phyloP scores from a whole-genome alignment of 805 yeast species.

The Barnettozyma siamensis region DNA sequence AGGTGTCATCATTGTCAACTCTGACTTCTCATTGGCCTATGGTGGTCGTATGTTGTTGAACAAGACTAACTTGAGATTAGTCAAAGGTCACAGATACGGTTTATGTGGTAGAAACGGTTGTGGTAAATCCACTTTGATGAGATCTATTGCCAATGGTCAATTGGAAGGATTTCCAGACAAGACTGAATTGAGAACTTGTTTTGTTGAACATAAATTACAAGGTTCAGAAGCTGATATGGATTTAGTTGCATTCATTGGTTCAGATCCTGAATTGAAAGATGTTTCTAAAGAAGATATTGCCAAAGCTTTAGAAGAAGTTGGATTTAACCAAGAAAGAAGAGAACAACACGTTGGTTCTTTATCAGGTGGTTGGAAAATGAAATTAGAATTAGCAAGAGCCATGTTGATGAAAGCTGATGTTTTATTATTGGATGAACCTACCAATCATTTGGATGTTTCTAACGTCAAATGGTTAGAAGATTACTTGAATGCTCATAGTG shows the following conservation, averaged over 20 bases:
- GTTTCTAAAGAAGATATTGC: constrained; percentile 70
- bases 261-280: constrained; percentile 71
- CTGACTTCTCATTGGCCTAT: constrained; percentile 93
- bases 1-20: constrained; percentile 86
- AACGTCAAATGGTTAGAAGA: constrained; percentile 94
- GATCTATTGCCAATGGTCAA: constrained; percentile 94
- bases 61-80: constrained; percentile 80
- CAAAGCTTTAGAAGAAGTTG: constrained; percentile 73
- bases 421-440: constrained; percentile 92
- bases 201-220: constrained; percentile 94
- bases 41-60: constrained; percentile 96
- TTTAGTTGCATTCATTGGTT: constrained; percentile 78
- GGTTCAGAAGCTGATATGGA: constrained; percentile 92
- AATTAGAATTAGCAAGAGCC: constrained; percentile 96
- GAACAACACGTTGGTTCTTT: constrained; percentile 88
- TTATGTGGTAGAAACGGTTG: constrained; percentile 98
- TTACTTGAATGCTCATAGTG: constrained; percentile 72
- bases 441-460: constrained; percentile 92
- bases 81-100: constrained; percentile 96
- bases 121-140: constrained; percentile 95
- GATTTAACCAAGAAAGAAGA: constrained; percentile 87
- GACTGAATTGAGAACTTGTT: constrained; percentile 82
- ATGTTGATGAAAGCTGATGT: constrained; percentile 97
- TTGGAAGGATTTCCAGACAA: constrained; percentile 95
- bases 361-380: constrained; percentile 99